Evolutionary conservation across 139 green algal species (phyloP).

Genomic region (Penium margaritaceum): DNA sequence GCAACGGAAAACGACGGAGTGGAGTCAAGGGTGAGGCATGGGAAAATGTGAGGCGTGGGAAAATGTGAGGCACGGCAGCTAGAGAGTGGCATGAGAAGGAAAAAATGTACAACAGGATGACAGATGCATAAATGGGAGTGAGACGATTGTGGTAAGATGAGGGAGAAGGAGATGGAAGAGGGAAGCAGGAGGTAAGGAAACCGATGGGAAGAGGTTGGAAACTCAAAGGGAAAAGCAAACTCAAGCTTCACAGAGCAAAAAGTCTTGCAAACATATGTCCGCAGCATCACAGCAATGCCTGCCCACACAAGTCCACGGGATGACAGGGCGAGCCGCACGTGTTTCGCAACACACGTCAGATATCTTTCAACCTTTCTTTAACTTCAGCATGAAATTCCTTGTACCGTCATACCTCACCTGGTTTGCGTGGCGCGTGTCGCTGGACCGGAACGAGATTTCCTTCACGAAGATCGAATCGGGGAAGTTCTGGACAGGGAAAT

Average conservation of each 20-base stretch:
- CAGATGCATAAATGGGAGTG: background rate
- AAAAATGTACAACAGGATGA: background rate
- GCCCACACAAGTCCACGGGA: background rate
- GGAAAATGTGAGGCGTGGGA: too few relatives aligned
- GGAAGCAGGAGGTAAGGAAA: background rate
- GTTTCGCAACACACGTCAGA: background rate
- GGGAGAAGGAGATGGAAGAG: background rate
- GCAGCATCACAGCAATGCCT: background rate
- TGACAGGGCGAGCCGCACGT: too few relatives aligned
- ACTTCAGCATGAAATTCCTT: background rate
- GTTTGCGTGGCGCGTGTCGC: constrained; percentile 63
- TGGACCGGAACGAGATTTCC: constrained; percentile 83
- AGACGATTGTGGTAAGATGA: background rate
- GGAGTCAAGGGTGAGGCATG: too few relatives aligned
- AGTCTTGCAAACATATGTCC: background rate
- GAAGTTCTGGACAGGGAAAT: constrained; percentile 51
- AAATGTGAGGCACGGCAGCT: too few relatives aligned
- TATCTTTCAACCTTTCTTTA: background rate
- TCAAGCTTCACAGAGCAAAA: background rate
- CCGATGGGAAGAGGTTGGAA: background rate
- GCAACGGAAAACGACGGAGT: too few relatives aligned
- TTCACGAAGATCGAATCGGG: constrained; percentile 75
- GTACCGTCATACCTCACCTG: constrained; percentile 11
- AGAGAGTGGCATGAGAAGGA: too few relatives aligned
- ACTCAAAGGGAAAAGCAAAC: background rate